These are phyloP conservation scores for Plasmodium sp. DNA, from an alignment of 169 alveolate genomes.

Conservation along the genomic window DNA sequence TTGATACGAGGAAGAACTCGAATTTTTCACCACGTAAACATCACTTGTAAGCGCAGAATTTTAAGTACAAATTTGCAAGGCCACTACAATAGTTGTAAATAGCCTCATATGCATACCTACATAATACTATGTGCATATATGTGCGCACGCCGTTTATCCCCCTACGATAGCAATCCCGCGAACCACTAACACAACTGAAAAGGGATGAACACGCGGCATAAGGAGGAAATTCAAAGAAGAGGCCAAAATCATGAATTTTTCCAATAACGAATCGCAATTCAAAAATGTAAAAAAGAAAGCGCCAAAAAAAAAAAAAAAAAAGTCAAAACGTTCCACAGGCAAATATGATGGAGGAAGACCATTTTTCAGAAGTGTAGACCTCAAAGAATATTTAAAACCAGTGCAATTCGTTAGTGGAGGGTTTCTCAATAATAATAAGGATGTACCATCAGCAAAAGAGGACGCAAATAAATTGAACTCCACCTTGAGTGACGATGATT, in stretches of 20 bases:
- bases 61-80: background rate
- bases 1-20: background rate
- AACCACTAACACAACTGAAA: background rate
- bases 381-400: constrained; percentile 36
- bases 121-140: background rate
- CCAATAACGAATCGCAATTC: constrained; percentile 9
- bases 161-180: background rate
- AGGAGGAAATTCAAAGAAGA: background rate
- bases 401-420: constrained; percentile 69
- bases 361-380: constrained; percentile 7
- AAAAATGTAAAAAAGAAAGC: background rate
- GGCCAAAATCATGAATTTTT: constrained; percentile 42
- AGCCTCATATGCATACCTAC: background rate
- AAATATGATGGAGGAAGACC: background rate
- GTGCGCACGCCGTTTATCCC: background rate
- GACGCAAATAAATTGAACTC: background rate
- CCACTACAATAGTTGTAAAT: background rate
- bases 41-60: background rate
- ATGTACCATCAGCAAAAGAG: background rate
- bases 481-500: constrained; percentile 35
- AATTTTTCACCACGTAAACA: background rate
- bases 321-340: background rate
- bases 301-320: constrained; percentile 41
- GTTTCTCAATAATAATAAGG: constrained; percentile 22
- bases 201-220: background rate